These are phyloP conservation scores for Adansonia digitata DNA, from an alignment of 345 rosid genomes.

Conservation along the genomic window DNA sequence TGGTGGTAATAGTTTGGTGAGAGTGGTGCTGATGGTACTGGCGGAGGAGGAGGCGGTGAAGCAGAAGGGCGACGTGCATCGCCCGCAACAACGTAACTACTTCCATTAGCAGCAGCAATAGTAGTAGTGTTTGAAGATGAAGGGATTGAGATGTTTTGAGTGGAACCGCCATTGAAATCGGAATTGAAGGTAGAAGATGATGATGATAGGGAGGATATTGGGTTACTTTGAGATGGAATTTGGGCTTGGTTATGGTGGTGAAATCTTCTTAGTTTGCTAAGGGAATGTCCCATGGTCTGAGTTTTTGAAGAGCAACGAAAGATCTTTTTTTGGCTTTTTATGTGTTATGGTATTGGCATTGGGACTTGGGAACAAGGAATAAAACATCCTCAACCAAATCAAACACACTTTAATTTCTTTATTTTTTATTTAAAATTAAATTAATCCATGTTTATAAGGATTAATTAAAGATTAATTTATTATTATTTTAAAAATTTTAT, in stretches of 20 bases:
- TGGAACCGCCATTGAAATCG: background rate
- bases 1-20: background rate
- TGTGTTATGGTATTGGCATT: background rate
- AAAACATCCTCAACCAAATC: background rate
- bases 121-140: background rate
- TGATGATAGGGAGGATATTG: background rate
- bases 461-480: too few species aligned
- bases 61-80: slow-evolving; percentile 4
- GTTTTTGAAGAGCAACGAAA: background rate
- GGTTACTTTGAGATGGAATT: background rate
- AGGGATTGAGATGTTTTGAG: background rate
- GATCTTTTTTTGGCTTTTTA: background rate
- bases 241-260: background rate
- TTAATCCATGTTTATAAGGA: too few species aligned
- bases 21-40: too few species aligned
- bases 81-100: background rate
- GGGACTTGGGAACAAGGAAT: background rate
- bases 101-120: background rate
- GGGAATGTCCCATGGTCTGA: slow-evolving; percentile 2
- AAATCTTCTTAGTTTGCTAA: background rate
- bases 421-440: too few species aligned
- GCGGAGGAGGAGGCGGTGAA: too few species aligned
- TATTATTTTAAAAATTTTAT: too few species aligned
- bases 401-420: background rate
- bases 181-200: background rate